Base-by-base conservation (phyloP, 495 filamentous ascomycete species). In the Pseudevernia furfuracea region DNA sequence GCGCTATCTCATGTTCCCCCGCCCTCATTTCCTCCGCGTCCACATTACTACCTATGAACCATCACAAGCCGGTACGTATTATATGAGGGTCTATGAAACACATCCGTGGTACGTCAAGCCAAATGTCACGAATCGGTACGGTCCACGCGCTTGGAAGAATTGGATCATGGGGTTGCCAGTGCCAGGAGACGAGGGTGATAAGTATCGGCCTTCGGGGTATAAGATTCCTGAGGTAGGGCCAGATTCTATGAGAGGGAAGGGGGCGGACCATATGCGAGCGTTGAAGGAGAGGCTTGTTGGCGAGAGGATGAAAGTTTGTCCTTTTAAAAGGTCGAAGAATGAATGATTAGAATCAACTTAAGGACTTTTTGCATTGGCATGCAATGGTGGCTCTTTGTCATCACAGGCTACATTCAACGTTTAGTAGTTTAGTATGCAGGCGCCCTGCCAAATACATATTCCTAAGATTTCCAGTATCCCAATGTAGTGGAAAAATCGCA, bases 71-170 rank as follows among this genome's bases (percentile, higher is more conserved):
- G 79, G 81, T 2, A 77, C 80, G 7, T 80, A 82, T 58, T 71
- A 79, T 59, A 69, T 81, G 61, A 79, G 71, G 0, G 60, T 74
- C n/a, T 62, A 82, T 74, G 75, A 80, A 17, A 77, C 76, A 0
- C 75, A 76, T 0, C 85, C 86, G 0, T 88, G 79, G 64, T 89
- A 89, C 67, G 76, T 84, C 39, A 81, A 82, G 49, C 79, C 85
- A 0, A 85, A 82, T 0, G 70, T 89, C 34, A 82, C 78, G 80
- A 82, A 81, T 61, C 79, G 84, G 28, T 88, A 83, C 81, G 81
- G 83, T 0, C 83, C 79, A 1, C 58, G 57, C 5, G 85, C 83
- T 1, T 84, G 76, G 80, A 56, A 81, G 19, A 75, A 78, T 21
- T 79, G 86, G 76, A 43, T 77, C 1, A 70, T 82, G 55, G 85